Base-by-base conservation (phyloP, 148 eudicot genomes). In the Rhododendron henanense region DNA sequence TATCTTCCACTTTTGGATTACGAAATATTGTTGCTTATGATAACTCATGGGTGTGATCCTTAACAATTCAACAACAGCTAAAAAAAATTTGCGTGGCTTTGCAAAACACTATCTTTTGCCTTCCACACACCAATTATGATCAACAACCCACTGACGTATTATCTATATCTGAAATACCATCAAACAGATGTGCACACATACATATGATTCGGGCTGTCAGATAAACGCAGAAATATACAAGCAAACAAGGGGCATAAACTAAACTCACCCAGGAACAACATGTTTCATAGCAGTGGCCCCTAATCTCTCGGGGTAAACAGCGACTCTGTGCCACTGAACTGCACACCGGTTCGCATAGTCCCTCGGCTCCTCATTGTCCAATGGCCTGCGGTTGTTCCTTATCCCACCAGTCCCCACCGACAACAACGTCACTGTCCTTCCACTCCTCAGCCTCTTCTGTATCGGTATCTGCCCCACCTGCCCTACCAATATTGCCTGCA, bases 281-380 rank as follows among this genome's bases (percentile, higher is more conserved):
- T 92, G 91, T 90, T 91, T 92, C 89, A 91, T 75, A 59, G 94
- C 89, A 53, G 92, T 79, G 1, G 81, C 90, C 37, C 96, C 98
- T 89, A 95, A 84, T 47, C 87, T 85, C 37, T 94, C 94, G 1
- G 93, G 88, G 80, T 94, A 96, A 83, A 96, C 78, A n/a, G 94
- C 88, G 85, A 96, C 98, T 83, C 99, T 90, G 81, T 96, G 99
- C 99, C 99, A 96, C 87, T 96, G 99, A 76, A 95, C 96, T 37
- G 91, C 90, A 86, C 96, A 92, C 2, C 98, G 93, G 85, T 95
- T 92, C 23, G 99, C 99, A 90, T 92, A 96, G 35, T 95, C 98
- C 87, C 90, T 89, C 0, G 99, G 99, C 48, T 93, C 96, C 84
- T 96, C 99, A 81, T 90, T 89, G 37, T 94, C 91, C 77, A 96